A percentile compares a stretch with the other conserved stretches of the same genome.
phyloP scores from a whole-genome alignment of 192 early-diverging fungal genomes.

The Linnemannia exigua region DNA sequence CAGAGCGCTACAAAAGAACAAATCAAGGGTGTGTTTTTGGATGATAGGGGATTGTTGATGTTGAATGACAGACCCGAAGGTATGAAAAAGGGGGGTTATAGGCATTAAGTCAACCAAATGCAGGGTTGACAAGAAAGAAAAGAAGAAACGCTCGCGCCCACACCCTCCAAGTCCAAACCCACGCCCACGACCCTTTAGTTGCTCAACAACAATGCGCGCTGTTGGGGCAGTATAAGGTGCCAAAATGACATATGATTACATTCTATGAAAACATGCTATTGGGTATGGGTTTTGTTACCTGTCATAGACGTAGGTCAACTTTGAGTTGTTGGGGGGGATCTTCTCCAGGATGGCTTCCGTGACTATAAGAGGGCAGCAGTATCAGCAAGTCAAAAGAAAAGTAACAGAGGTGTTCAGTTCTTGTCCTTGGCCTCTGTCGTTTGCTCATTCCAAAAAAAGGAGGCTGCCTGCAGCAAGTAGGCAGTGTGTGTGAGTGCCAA shows the following conservation, averaged over 20 bases:
- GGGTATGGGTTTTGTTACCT: slow-evolving; percentile 64
- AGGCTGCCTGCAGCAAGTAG: not conserved
- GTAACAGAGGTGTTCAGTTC: not conserved
- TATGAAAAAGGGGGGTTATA: not conserved
- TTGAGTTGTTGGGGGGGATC: slow-evolving; percentile 91
- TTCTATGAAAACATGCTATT: not conserved
- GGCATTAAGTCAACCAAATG: not conserved
- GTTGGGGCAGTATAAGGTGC: not conserved
- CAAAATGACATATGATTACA: slow-evolving; percentile 10
- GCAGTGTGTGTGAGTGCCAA: not conserved
- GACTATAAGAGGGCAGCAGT: slow-evolving; percentile 51
- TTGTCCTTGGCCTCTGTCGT: not conserved
- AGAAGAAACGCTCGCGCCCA: not conserved
- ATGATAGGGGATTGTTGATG: not conserved
- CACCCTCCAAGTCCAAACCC: not conserved
- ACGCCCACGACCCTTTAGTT: no score
- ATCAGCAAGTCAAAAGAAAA: no score
- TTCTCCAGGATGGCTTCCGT: slow-evolving; percentile 91
- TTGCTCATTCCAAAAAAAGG: not conserved
- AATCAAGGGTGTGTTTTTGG: not conserved
- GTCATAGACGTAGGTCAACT: slow-evolving; percentile 96
- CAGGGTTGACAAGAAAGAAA: not conserved
- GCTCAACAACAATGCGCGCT: not conserved
- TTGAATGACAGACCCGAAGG: not conserved
- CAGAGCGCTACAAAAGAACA: not conserved